Evolutionary conservation across 805 yeast species (phyloP).

Genomic region (Cyberlindnera lachancei): DNA sequence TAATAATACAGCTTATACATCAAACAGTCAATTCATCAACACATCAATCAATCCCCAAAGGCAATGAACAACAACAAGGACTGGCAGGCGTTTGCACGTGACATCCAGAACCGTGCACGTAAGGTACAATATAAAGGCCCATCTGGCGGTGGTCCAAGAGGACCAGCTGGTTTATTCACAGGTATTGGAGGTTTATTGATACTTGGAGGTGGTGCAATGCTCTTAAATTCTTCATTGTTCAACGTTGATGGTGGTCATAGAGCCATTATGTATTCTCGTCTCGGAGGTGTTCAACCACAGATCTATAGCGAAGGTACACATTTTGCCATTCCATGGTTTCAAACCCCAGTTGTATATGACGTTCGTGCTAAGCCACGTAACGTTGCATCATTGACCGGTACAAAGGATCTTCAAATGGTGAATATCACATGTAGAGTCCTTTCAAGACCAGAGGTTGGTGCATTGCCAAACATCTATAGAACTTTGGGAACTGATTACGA

Average conservation of each 20-base stretch:
- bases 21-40: too few species aligned
- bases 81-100: constrained; percentile 45
- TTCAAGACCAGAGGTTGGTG: constrained; percentile 73
- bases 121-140: constrained; percentile 33
- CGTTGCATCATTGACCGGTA: constrained; percentile 93
- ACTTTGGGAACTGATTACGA: constrained; percentile 94
- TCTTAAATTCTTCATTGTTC: constrained; percentile 52
- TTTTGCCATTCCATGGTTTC: constrained; percentile 88
- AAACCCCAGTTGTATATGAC: constrained; percentile 86
- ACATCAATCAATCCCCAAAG: too few species aligned
- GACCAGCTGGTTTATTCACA: constrained; percentile 48
- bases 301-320: constrained; percentile 95
- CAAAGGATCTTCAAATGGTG: constrained; percentile 98
- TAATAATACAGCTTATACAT: too few species aligned
- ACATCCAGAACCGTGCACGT: constrained; percentile 39
- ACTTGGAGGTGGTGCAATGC: constrained; percentile 49
- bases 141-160: constrained; percentile 30
- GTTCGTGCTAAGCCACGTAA: constrained; percentile 97
- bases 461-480: constrained; percentile 80
- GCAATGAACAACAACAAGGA: constrained; percentile 31
- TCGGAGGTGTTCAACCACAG: constrained; percentile 74
- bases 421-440: constrained; percentile 98
- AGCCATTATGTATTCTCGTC: constrained; percentile 86
- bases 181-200: constrained; percentile 57
- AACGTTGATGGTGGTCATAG: constrained; percentile 99